Evolutionary conservation across 768 basidiomycete species (phyloP).

Genomic region (Candolleomyces eurysporus): DNA sequence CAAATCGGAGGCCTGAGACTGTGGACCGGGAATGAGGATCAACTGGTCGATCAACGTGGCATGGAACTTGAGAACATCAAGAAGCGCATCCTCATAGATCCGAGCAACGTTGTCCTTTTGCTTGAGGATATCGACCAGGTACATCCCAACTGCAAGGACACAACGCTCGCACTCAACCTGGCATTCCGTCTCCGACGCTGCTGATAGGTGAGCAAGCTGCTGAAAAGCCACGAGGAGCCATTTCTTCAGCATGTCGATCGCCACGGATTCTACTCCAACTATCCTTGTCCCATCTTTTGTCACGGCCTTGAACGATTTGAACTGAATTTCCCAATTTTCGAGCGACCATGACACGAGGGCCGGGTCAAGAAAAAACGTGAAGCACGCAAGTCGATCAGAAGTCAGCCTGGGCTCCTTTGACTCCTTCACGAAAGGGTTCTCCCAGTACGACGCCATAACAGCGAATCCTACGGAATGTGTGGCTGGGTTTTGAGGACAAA

Average conservation of each 20-base stretch:
- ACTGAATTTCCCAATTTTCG: constrained; percentile 72
- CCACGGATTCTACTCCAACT: constrained; percentile 58
- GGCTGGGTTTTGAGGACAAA: constrained; percentile 48
- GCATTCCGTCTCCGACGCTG: constrained; percentile 36
- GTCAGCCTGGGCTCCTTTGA: constrained; percentile 40
- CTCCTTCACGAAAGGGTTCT: constrained; percentile 43
- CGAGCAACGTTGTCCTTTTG: constrained; percentile 55
- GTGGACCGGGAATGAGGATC: constrained; percentile 29
- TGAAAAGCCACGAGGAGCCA: constrained; percentile 70
- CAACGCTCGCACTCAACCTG: constrained; percentile 59
- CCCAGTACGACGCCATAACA: constrained; percentile 67
- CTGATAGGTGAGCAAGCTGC: constrained; percentile 38
- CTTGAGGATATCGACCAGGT: constrained; percentile 51
- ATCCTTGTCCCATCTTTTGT: constrained; percentile 60
- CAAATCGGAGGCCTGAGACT: neutral
- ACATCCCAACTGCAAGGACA: constrained; percentile 57
- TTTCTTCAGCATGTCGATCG: constrained; percentile 53
- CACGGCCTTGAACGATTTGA: constrained; percentile 65
- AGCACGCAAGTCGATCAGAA: constrained; percentile 60
- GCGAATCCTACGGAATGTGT: constrained; percentile 72
- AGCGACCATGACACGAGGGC: constrained; percentile 46
- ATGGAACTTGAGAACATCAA: constrained; percentile 60
- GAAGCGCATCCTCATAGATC: constrained; percentile 56
- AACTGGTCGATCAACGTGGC: constrained; percentile 55
- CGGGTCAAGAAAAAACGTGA: constrained; percentile 56